Evolutionary conservation across 352 stramenopile species (phyloP).

Genomic region (Globisporangium paddicum): DNA sequence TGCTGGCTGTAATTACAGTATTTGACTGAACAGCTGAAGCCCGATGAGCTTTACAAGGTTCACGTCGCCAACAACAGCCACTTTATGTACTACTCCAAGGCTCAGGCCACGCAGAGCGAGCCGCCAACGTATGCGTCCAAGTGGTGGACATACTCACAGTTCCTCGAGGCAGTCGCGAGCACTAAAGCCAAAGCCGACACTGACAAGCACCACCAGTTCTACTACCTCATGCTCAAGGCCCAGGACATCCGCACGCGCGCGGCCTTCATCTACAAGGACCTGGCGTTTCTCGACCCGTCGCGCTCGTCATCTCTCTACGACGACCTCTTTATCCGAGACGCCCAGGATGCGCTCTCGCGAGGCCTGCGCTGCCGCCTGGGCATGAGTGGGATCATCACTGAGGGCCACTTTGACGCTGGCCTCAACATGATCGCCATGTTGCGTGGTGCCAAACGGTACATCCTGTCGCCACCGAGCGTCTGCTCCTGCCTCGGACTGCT

Average conservation of each 20-base stretch:
- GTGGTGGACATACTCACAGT: constrained; percentile 62
- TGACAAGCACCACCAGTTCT: constrained; percentile 26
- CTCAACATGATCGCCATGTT: constrained; percentile 94
- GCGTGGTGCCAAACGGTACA: constrained; percentile 88
- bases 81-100: constrained; percentile 93
- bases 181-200: constrained; percentile 16
- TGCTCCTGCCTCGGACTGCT: constrained; percentile 80
- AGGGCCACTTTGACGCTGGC: constrained; percentile 91
- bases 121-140: constrained; percentile 38
- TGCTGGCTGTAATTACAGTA: constrained; percentile 24
- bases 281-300: constrained; percentile 90
- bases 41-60: constrained; percentile 43
- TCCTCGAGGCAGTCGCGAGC: constrained; percentile 27
- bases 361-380: constrained; percentile 86
- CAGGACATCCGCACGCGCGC: constrained; percentile 31
- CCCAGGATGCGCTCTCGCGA: constrained; percentile 20
- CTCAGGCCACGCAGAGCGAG: constrained; percentile 23
- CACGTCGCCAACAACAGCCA: constrained; percentile 86
- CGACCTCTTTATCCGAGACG: constrained; percentile 51
- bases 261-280: constrained; percentile 79
- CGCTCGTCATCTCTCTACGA: constrained; percentile 43
- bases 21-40: constrained; percentile 34
- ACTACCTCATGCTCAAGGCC: constrained; percentile 60
- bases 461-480: constrained; percentile 88
- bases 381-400: constrained; percentile 91